Evolutionary conservation across 2,329 filamentous ascomycete species (phyloP).

Genomic region (Aspergillus sp.): DNA sequence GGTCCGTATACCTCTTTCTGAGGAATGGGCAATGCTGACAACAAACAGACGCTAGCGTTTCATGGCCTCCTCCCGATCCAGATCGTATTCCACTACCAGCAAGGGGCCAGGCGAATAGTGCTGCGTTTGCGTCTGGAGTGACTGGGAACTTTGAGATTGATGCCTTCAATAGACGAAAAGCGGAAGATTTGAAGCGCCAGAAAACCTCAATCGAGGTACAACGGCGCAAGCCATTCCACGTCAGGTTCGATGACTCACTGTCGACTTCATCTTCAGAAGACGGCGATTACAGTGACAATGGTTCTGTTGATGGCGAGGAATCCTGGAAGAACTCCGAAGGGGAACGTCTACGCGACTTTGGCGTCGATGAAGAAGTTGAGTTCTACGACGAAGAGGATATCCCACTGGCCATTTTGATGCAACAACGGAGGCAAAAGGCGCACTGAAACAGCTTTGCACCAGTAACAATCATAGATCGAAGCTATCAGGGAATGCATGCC

Average conservation of each 20-base stretch:
- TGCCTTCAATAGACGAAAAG: constrained; percentile 60
- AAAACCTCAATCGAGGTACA: constrained; percentile 41
- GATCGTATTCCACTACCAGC: constrained; percentile 51
- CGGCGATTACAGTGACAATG: constrained; percentile 26
- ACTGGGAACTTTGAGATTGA: constrained; percentile 51
- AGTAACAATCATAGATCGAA: background rate
- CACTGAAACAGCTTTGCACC: background rate
- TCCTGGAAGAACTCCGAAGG: constrained; percentile 67
- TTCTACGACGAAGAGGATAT: constrained; percentile 68
- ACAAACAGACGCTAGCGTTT: constrained; percentile 37
- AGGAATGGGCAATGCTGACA: constrained; percentile 6
- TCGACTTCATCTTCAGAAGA: constrained; percentile 23
- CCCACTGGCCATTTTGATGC: constrained; percentile 60
- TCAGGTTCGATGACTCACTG: constrained; percentile 35
- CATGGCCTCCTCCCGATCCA: constrained; percentile 56
- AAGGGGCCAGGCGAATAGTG: constrained; percentile 12
- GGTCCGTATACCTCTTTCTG: constrained; percentile 34
- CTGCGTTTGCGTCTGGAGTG: constrained; percentile 33
- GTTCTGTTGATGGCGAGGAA: constrained; percentile 57
- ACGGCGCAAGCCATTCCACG: constrained; percentile 48
- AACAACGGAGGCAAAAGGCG: constrained; percentile 31
- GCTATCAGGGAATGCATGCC: background rate
- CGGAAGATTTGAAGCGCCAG: constrained; percentile 54
- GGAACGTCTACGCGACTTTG: constrained; percentile 65
- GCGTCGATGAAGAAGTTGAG: constrained; percentile 67